These are phyloP conservation scores for Eremothecium gossypii DNA, from an alignment of 1,139 yeast species.

Conservation along the genomic window DNA sequence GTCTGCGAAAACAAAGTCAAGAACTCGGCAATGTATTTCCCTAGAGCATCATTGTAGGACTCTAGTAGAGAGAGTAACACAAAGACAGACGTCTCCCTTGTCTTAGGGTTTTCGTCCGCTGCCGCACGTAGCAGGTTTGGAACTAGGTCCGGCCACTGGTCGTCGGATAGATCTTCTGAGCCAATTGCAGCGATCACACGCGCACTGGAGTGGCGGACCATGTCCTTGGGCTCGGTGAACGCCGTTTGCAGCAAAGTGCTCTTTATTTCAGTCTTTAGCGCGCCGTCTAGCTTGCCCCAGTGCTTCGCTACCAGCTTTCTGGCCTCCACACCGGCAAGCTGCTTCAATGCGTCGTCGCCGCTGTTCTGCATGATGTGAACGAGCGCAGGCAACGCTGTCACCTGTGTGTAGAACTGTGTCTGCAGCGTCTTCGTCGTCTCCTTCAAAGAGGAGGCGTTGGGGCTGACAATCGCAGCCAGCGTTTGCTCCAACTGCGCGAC, in stretches of 20 bases:
- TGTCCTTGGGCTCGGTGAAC: constrained; percentile 53
- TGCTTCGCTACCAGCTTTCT: constrained; percentile 67
- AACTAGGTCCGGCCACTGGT: constrained; percentile 71
- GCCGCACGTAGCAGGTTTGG: constrained; percentile 65
- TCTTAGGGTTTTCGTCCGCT: constrained; percentile 48
- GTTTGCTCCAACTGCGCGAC: constrained; percentile 67
- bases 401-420: constrained; percentile 63
- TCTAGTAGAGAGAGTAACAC: constrained; percentile 73
- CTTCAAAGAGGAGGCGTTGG: constrained; percentile 70
- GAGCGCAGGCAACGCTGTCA: constrained; percentile 70
- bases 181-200: constrained; percentile 86
- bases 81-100: constrained; percentile 80
- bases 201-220: constrained; percentile 81
- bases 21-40: constrained; percentile 55
- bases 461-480: constrained; percentile 63
- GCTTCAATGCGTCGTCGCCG: constrained; percentile 37
- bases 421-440: constrained; percentile 71
- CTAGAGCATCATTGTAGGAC: constrained; percentile 56
- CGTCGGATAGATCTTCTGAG: constrained; percentile 54
- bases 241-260: constrained; percentile 60
- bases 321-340: constrained; percentile 91
- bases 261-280: constrained; percentile 53
- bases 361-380: constrained; percentile 65
- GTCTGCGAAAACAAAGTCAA: constrained; percentile 60
- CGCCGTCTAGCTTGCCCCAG: constrained; percentile 57